Evolutionary conservation across 148 eudicot genomes (phyloP), one percentile per base, ranked within the genome.

Genomic region (Chenopodium quinoa): DNA sequence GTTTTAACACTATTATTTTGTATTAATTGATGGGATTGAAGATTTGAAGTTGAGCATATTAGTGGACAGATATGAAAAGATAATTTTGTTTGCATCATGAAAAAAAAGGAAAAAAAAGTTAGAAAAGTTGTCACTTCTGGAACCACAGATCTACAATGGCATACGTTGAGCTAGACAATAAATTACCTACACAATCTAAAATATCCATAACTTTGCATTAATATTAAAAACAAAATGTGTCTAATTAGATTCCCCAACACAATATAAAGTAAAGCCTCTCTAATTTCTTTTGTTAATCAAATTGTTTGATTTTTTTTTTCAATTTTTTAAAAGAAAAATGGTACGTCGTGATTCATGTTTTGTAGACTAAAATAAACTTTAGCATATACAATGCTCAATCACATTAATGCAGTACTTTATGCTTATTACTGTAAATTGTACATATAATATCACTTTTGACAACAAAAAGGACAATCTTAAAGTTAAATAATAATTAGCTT

Each of bases 171-270:
- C 60, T 46, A 48, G 60, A 25, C 2, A 78, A 37, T 71, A 62
- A 11, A 17, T 71, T 9, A 20, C 75, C 48, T 10, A 71, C 29
- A 40, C 23, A 71, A 71, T 32, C 48, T 37, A 71, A 44, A 40
- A 71, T 13, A 40, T 71, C 52, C 54, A 44, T 2, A 40, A 40
- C 12, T 40, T 20, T 71, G 14, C 75, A 40, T 20, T 22, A 56
- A 56, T 13, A 34, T 2, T 34, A 34, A 3, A 19, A 27, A 27
- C 7, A 5, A 71, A 67, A 67, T 67, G 37, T 27, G 40, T 27
- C 37, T 67, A 37, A 71, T 17, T 37, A 71, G 75, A 71, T 71
- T 71, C 75, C 52, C 75, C 31, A 73, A 73, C 76, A 73, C 32
- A 46, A 47, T 48, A 25, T 47, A 73, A 73, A 48, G 58, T 9